Conservation (phyloP, 345 rosid genomes). For the Lagerstroemia speciosa region DNA sequence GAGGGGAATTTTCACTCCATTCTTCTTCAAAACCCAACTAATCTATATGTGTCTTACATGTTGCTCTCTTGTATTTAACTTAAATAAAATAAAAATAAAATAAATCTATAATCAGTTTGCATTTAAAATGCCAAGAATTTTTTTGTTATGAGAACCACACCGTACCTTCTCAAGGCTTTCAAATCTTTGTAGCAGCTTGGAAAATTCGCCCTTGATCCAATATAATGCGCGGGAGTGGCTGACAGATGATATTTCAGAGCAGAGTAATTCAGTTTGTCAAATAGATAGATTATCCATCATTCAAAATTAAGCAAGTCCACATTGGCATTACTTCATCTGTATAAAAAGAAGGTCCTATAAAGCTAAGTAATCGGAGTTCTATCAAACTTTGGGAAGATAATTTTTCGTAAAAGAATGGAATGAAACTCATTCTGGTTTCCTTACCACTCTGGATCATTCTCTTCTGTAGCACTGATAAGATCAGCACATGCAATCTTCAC, state of each 20-base stretch:
- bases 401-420: background rate
- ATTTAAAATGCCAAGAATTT: background rate
- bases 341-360: background rate
- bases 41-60: no score
- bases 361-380: background rate
- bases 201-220: constrained; percentile 16
- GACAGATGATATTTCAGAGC: constrained; percentile 7
- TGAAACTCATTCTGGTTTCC: background rate
- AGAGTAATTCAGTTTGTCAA: background rate
- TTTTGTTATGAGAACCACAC: background rate
- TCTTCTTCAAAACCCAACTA: no score
- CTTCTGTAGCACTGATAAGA: constrained; percentile 14
- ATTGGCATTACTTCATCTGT: background rate
- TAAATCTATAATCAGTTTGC: background rate
- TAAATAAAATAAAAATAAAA: background rate
- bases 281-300: background rate
- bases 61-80: background rate
- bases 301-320: background rate
- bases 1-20: no score
- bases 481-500: constrained; percentile 10
- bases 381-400: background rate
- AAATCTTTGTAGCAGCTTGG: constrained; percentile 17
- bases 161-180: constrained; percentile 16
- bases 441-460: constrained; percentile 4
- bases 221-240: constrained; percentile 14